These are phyloP conservation scores for Nicotiana obtusifolia DNA, from an alignment of 257 asterid genomes.

Conservation along the genomic window DNA sequence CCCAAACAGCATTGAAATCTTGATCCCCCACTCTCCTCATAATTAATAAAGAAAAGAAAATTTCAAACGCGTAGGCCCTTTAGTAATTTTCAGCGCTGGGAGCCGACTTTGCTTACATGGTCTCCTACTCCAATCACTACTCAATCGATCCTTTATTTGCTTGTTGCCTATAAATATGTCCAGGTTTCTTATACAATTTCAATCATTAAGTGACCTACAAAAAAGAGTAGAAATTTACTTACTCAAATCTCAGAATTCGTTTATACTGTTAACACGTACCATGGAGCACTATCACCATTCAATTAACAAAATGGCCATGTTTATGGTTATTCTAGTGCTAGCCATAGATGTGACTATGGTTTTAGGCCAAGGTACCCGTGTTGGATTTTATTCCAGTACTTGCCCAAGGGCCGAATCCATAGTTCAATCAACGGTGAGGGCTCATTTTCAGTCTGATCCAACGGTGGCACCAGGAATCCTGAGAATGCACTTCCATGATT, in stretches of 20 bases:
- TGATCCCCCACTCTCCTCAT: background rate
- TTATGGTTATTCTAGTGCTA: background rate
- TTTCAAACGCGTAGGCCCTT: background rate
- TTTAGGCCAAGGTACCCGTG: slow-evolving; percentile 59
- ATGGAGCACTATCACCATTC: background rate
- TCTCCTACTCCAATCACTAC: background rate
- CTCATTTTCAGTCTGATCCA: slow-evolving; percentile 40
- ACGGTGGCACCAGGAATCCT: slow-evolving; percentile 65
- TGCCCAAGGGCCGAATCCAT: slow-evolving; percentile 69
- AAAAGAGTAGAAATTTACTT: background rate
- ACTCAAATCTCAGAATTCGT: background rate
- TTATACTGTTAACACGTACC: background rate
- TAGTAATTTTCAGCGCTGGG: background rate
- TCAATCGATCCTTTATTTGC: background rate
- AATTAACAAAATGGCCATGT: background rate
- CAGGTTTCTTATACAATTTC: background rate
- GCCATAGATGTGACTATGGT: slow-evolving; percentile 25
- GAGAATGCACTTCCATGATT: slow-evolving; percentile 85
- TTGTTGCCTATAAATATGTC: background rate
- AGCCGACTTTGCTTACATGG: slow-evolving; percentile 2
- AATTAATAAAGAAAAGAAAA: background rate
- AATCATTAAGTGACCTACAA: background rate
- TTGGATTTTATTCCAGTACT: slow-evolving; percentile 58
- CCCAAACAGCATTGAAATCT: background rate
- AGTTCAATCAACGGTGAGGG: slow-evolving; percentile 43